A percentile compares a stretch with the other conserved stretches of the same genome.
Evolutionary conservation across 2,329 filamentous ascomycete genomes (phyloP).

Genomic region (Diplocarpon mali): DNA sequence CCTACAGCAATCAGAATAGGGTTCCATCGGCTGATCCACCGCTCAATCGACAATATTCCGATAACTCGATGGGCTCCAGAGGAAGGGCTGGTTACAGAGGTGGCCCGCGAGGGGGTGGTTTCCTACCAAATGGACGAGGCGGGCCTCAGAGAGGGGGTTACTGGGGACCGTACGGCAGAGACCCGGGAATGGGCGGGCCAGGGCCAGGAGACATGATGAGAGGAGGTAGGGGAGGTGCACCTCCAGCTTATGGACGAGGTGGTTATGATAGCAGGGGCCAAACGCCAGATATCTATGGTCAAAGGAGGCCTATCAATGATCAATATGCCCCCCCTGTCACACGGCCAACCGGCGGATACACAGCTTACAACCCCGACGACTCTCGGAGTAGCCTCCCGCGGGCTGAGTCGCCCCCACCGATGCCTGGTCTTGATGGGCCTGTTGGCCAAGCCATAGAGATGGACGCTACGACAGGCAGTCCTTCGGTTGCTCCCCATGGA

Average conservation of each 20-base stretch:
- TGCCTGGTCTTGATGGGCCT: conserved; percentile 34
- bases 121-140: conserved; percentile 27
- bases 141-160: conserved; percentile 33
- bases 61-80: conserved; percentile 20
- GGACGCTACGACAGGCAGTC: conserved; percentile 55
- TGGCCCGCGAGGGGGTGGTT: conserved; percentile 25
- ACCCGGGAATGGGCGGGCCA: conserved; percentile 17
- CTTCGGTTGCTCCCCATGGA: conserved; percentile 31
- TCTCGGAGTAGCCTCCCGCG: conserved; percentile 37
- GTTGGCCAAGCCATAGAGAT: conserved; percentile 67
- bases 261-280: conserved; percentile 15
- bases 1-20: conserved; percentile 34
- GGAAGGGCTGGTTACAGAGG: conserved; percentile 22
- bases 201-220: conserved; percentile 31
- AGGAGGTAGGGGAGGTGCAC: conserved; percentile 33
- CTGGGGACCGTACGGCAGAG: conserved; percentile 25
- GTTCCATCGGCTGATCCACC: conserved; percentile 36
- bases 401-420: conserved; percentile 53
- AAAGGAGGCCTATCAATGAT: conserved; percentile 18
- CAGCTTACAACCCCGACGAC: conserved; percentile 21
- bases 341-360: conserved; percentile 14
- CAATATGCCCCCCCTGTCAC: conserved; percentile 11
- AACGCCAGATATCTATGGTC: conserved; percentile 10
- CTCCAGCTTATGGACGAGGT: conserved; percentile 28
- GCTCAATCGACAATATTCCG: conserved; percentile 33